Evolutionary conservation across 306 rosid species (phyloP), one percentile per base, ranked within the genome.

Genomic region (Abrus pulchellus): DNA sequence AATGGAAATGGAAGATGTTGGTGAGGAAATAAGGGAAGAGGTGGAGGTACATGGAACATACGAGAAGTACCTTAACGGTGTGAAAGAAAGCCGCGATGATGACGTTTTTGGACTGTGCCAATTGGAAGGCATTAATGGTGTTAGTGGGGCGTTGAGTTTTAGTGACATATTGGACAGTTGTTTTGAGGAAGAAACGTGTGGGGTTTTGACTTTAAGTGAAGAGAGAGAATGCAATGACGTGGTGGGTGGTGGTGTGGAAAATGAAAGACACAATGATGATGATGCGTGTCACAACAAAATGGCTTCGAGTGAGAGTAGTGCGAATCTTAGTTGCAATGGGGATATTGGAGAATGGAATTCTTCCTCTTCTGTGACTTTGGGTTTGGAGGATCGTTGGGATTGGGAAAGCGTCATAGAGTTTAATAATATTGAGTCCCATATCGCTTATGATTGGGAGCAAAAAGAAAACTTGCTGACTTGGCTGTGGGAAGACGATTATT

Each of bases 401-500:
- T 89, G 96, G 96, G 93, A 86, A 53, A 77, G 78, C 47, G 11
- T 68, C 1, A n/a, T 86, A 3, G 84, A 73, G 41, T 71, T 75
- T 38, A 77, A 48, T 28, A 9, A 77, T 27, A 32, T 49, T 43
- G n/a, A 32, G 28, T 7, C 9, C 1, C 11, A 29, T 49, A 3
- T 36, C 6, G 32, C 27, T 5, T 29, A 53, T 68, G 20, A 40
- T 8, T 36, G 63, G 72, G 78, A 54, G 3, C 82, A 85, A 5
- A 80, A 54, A 10, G 90, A 86, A 9, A 68, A 66, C 12, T 27
- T 81, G 65, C 55, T 86, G 4, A 68, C 86, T 3, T 85, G 84
- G 90, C 64, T 90, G 9, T 87, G 87, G 90, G 82, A 83, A 8
- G 90, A 80, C 3, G 88, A 87, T 79, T 83, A 86, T 38, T 78